Conservation (phyloP, 306 rosid species). For the Myrica gale region DNA sequence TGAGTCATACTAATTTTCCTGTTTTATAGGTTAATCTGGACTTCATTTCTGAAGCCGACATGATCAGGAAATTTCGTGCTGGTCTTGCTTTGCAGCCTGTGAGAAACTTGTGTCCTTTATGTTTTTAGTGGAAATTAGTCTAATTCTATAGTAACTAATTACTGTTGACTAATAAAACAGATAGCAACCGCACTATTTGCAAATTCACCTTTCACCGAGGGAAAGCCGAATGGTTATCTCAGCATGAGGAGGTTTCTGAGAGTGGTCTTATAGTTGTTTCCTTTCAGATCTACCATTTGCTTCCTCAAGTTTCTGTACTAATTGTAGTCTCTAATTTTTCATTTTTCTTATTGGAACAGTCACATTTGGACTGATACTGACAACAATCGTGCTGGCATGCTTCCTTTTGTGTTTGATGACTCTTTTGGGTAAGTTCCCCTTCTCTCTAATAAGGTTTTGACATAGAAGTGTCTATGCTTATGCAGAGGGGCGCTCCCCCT, state of each 20-base stretch:
- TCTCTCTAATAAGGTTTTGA: not conserved
- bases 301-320: slow-evolving; percentile 14
- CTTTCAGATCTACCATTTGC: slow-evolving; percentile 7
- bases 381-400: slow-evolving; percentile 85
- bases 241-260: slow-evolving; percentile 85
- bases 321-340: slow-evolving; percentile 13
- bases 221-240: slow-evolving; percentile 85
- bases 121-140: slow-evolving; percentile 22
- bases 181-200: slow-evolving; percentile 98
- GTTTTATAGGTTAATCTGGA: slow-evolving; percentile 81
- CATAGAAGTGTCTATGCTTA: not conserved
- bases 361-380: slow-evolving; percentile 94
- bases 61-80: slow-evolving; percentile 90
- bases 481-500: no score
- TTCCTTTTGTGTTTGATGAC: slow-evolving; percentile 90
- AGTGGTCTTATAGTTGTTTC: slow-evolving; percentile 21
- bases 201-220: slow-evolving; percentile 94
- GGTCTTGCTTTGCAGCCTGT: slow-evolving; percentile 96
- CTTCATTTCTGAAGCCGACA: slow-evolving; percentile 90
- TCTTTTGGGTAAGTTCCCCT: slow-evolving; percentile 68
- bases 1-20: slow-evolving; percentile 22
- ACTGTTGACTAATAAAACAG: slow-evolving; percentile 46
- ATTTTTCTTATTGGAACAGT: slow-evolving; percentile 41
- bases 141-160: slow-evolving; percentile 26
- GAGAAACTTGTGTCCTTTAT: slow-evolving; percentile 37